Percentiles rank a stretch among this genome's conserved stretches.
Evolutionary conservation across 352 stramenopile genomes (phyloP).

Genomic region (Discostella stelligera): DNA sequence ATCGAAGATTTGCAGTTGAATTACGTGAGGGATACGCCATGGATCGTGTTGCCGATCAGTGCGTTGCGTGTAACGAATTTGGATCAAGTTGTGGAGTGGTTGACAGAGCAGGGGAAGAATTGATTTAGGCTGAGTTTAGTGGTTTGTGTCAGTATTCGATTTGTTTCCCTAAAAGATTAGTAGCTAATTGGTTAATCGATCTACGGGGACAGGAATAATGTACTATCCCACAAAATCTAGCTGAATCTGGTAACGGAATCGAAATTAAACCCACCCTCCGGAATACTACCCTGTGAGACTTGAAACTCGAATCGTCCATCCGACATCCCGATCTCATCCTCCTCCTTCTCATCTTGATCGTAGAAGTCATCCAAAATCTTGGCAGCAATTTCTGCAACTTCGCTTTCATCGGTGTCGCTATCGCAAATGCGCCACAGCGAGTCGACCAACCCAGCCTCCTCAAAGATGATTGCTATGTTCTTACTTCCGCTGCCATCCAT

Average conservation of each 20-base stretch:
- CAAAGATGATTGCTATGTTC: slow-evolving; percentile 28
- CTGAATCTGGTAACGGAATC: neutral
- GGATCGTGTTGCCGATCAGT: slow-evolving; percentile 97
- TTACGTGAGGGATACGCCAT: slow-evolving; percentile 98
- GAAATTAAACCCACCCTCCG: slow-evolving; percentile 24
- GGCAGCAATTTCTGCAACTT: slow-evolving; percentile 29
- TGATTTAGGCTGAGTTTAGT: neutral
- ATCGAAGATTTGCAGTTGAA: slow-evolving; percentile 95
- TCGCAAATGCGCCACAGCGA: slow-evolving; percentile 34
- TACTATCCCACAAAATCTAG: too few species aligned
- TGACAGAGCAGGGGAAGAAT: slow-evolving; percentile 89
- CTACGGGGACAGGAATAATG: too few species aligned
- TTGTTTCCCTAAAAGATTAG: too few species aligned
- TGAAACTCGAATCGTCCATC: slow-evolving; percentile 37
- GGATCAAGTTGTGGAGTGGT: slow-evolving; percentile 96
- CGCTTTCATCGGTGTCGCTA: slow-evolving; percentile 29
- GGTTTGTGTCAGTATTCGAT: neutral
- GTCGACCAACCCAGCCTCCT: slow-evolving; percentile 33
- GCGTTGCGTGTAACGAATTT: slow-evolving; percentile 95
- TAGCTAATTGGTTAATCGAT: too few species aligned
- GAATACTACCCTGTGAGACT: slow-evolving; percentile 4
- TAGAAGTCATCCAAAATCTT: slow-evolving; percentile 38
- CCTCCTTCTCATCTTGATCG: slow-evolving; percentile 23
- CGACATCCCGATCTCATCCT: neutral
- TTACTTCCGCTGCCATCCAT: slow-evolving; percentile 1